Conservation (phyloP, 768 basidiomycete genomes). For the Infundibulicybe gibba region DNA sequence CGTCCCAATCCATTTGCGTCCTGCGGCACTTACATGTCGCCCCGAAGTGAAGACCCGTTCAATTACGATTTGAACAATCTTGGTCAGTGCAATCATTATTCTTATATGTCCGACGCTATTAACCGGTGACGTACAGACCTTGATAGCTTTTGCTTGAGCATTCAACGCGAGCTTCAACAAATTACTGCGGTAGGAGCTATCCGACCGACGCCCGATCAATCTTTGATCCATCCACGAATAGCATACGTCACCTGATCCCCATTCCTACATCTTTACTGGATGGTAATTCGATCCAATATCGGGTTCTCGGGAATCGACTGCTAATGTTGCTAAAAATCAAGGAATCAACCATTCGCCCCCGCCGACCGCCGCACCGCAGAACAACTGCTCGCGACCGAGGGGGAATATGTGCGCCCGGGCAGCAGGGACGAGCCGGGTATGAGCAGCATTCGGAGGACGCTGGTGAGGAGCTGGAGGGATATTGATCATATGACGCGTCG, state of each 20-base stretch:
- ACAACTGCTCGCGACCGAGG: slow-evolving; percentile 38
- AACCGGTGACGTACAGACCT: slow-evolving; percentile 39
- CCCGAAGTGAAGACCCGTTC: slow-evolving; percentile 59
- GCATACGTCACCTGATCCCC: slow-evolving; percentile 55
- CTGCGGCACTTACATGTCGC: slow-evolving; percentile 1
- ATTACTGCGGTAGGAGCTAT: slow-evolving; percentile 57
- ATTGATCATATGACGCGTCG: slow-evolving; percentile 33
- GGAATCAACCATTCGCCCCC: slow-evolving; percentile 73
- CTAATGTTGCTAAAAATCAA: slow-evolving; percentile 5
- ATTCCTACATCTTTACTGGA: slow-evolving; percentile 47
- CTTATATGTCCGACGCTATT: neutral
- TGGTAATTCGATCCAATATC: slow-evolving; percentile 21
- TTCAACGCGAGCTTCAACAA: slow-evolving; percentile 68
- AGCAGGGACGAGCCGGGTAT: slow-evolving; percentile 24
- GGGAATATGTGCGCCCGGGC: slow-evolving; percentile 30
- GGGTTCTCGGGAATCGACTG: neutral
- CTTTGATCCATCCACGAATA: slow-evolving; percentile 14
- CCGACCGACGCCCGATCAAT: slow-evolving; percentile 2
- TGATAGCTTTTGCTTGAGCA: slow-evolving; percentile 62
- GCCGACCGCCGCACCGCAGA: slow-evolving; percentile 53
- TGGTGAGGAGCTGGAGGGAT: slow-evolving; percentile 39
- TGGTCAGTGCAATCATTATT: slow-evolving; percentile 27
- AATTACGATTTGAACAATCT: slow-evolving; percentile 67
- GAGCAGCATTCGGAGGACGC: slow-evolving; percentile 31
- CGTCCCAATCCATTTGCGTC: slow-evolving; percentile 4